Conservation (phyloP, 2,329 filamentous ascomycete species). For the Aspergillus floridensis region DNA sequence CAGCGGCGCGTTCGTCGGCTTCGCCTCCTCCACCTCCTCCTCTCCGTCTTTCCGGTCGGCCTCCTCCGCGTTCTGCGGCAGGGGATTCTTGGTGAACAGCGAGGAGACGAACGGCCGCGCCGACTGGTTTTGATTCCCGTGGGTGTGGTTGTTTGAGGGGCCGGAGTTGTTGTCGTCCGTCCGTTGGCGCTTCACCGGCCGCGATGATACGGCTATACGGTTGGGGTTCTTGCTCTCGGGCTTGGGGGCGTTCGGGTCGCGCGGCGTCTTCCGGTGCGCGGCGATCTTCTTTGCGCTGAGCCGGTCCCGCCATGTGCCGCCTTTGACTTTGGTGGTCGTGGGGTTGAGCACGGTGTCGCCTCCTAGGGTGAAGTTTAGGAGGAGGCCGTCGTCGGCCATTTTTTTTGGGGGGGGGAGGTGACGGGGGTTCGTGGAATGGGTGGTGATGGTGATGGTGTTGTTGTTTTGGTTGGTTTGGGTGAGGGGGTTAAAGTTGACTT, state of each 20-base stretch:
- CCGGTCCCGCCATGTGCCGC: constrained; percentile 90
- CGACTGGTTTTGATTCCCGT: constrained; percentile 34
- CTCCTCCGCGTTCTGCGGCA: constrained; percentile 58
- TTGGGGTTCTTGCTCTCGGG: constrained; percentile 32
- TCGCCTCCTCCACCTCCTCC: constrained; percentile 41
- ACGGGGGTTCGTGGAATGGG: constrained; percentile 7
- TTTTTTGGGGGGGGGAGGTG: not conserved
- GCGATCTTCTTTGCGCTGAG: constrained; percentile 72
- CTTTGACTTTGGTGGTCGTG: constrained; percentile 66
- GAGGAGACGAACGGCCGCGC: constrained; percentile 75
- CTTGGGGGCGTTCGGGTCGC: constrained; percentile 13
- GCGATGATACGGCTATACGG: constrained; percentile 29
- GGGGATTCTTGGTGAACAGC: constrained; percentile 86
- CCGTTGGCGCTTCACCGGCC: constrained; percentile 43
- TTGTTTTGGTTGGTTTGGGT: constrained; percentile 2
- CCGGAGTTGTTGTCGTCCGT: constrained; percentile 30
- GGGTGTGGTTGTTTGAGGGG: constrained; percentile 23
- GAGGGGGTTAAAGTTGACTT: no score
- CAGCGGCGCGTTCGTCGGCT: constrained; percentile 88
- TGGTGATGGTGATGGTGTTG: not conserved
- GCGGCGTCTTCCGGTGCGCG: constrained; percentile 51
- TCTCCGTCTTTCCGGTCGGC: constrained; percentile 37
- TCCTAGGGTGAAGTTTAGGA: constrained; percentile 83
- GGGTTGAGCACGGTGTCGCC: constrained; percentile 63
- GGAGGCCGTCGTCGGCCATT: constrained; percentile 94